Percentiles rank a stretch among this genome's conserved stretches.
Conservation (phyloP, 1,284 basidiomycete genomes). For the Pseudozyma flocculosa region DNA sequence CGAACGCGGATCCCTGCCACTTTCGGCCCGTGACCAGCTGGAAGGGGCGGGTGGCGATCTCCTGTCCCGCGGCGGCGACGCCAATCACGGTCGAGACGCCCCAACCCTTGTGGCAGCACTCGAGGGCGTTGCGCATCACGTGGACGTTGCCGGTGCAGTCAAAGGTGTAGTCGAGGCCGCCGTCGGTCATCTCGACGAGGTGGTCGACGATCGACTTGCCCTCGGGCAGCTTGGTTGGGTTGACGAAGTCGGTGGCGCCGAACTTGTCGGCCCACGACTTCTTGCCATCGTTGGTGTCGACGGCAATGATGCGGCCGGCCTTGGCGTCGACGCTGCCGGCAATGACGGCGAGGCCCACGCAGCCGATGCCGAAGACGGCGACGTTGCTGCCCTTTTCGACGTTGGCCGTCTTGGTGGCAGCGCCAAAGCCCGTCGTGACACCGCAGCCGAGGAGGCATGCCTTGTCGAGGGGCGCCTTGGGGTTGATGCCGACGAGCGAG, state of each 20-base stretch:
- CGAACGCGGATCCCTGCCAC: constrained; percentile 95
- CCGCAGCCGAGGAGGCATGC: constrained; percentile 91
- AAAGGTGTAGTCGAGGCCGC: constrained; percentile 92
- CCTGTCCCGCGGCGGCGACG: constrained; percentile 78
- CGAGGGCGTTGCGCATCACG: constrained; percentile 93
- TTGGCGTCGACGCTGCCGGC: constrained; percentile 73
- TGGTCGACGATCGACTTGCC: constrained; percentile 73
- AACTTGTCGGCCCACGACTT: constrained; percentile 80
- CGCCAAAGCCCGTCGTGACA: constrained; percentile 95
- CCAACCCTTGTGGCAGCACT: constrained; percentile 85
- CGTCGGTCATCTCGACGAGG: constrained; percentile 90
- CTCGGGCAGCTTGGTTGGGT: constrained; percentile 71
- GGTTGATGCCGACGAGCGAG: constrained; percentile 86
- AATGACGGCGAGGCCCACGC: constrained; percentile 85
- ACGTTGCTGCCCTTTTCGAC: constrained; percentile 69
- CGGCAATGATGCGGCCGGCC: constrained; percentile 83
- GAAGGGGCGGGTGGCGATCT: constrained; percentile 89
- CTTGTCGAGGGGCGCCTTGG: constrained; percentile 84
- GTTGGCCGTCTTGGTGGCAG: constrained; percentile 68
- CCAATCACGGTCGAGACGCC: constrained; percentile 91
- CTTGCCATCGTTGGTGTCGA: constrained; percentile 89
- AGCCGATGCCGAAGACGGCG: constrained; percentile 92
- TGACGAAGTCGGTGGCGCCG: constrained; percentile 95
- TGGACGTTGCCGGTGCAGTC: constrained; percentile 93
- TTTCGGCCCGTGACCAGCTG: constrained; percentile 86